A percentile compares a stretch with the other conserved stretches of the same genome.
Evolutionary conservation across 306 rosid genomes (phyloP).

Genomic region (Ormosia semicastrata): DNA sequence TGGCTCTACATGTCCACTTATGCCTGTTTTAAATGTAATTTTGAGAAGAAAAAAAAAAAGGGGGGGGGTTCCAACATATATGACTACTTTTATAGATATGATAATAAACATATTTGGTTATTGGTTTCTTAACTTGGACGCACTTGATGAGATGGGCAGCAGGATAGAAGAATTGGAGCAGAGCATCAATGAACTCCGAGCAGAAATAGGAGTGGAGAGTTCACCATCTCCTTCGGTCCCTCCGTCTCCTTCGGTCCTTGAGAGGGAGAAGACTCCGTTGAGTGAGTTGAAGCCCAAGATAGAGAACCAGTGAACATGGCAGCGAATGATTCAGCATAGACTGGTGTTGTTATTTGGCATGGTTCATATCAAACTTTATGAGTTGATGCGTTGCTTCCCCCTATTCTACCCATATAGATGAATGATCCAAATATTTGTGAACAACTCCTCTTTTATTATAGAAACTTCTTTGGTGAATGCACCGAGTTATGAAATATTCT

Average conservation of each 20-base stretch:
- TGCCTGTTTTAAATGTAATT: no score
- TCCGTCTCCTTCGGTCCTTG: constrained; percentile 41
- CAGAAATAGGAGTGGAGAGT: constrained; percentile 69
- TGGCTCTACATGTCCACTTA: no score
- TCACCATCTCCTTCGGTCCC: constrained; percentile 50
- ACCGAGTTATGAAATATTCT: neutral
- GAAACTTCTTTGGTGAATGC: neutral
- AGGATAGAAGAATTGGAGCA: constrained; percentile 55
- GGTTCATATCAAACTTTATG: neutral
- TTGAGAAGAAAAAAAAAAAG: no score
- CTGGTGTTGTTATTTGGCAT: neutral
- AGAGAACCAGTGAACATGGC: constrained; percentile 12
- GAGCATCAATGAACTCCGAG: constrained; percentile 49
- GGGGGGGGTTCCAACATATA: neutral
- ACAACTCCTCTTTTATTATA: neutral
- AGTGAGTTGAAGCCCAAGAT: neutral
- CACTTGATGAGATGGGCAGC: constrained; percentile 56
- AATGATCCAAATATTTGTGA: neutral
- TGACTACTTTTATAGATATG: neutral
- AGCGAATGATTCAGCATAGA: constrained; percentile 26
- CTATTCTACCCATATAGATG: neutral
- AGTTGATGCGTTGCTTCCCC: neutral
- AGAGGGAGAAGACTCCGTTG: constrained; percentile 21
- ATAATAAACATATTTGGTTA: neutral
- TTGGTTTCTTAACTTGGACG: constrained; percentile 44